phyloP scores from a whole-genome alignment of 2,329 filamentous ascomycete species.

The Nigrograna mackinnonii region DNA sequence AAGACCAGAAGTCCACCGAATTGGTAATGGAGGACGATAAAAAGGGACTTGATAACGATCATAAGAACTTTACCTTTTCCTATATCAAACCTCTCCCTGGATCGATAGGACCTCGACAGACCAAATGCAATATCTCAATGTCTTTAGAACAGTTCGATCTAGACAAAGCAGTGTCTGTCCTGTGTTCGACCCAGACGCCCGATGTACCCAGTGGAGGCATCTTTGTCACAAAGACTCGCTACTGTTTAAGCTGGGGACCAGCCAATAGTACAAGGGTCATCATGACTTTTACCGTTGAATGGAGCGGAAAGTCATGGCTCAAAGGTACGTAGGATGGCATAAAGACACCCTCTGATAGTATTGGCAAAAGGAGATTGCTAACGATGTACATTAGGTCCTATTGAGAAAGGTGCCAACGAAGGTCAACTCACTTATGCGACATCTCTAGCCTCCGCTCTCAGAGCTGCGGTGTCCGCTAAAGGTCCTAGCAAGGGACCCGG shows the following conservation, averaged over 20 bases:
- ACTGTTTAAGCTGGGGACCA: constrained; percentile 91
- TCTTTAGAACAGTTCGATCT: constrained; percentile 82
- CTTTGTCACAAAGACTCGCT: constrained; percentile 90
- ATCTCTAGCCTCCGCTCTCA: constrained; percentile 75
- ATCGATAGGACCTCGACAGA: constrained; percentile 88
- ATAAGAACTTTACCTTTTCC: constrained; percentile 73
- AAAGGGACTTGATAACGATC: constrained; percentile 74
- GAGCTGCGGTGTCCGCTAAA: constrained; percentile 71
- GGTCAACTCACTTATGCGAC: constrained; percentile 84
- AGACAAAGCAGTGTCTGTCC: constrained; percentile 84
- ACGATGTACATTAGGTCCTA: constrained; percentile 66
- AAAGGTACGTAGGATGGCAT: constrained; percentile 85
- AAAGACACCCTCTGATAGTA: not conserved
- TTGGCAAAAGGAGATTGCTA: not conserved
- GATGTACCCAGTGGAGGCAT: constrained; percentile 94
- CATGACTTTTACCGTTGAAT: constrained; percentile 89
- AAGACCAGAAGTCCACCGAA: constrained; percentile 89
- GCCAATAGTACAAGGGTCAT: constrained; percentile 83
- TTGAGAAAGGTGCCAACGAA: constrained; percentile 93
- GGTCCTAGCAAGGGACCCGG: constrained; percentile 52
- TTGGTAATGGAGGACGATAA: constrained; percentile 82
- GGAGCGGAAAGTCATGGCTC: constrained; percentile 97
- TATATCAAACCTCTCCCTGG: constrained; percentile 91
- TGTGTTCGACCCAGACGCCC: constrained; percentile 82
- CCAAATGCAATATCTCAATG: constrained; percentile 89